A percentile compares a stretch with the other conserved stretches of the same genome.
These are phyloP conservation scores for Coemansia sp. DNA, from an alignment of 192 early-diverging fungal species.

Conservation along the genomic window DNA sequence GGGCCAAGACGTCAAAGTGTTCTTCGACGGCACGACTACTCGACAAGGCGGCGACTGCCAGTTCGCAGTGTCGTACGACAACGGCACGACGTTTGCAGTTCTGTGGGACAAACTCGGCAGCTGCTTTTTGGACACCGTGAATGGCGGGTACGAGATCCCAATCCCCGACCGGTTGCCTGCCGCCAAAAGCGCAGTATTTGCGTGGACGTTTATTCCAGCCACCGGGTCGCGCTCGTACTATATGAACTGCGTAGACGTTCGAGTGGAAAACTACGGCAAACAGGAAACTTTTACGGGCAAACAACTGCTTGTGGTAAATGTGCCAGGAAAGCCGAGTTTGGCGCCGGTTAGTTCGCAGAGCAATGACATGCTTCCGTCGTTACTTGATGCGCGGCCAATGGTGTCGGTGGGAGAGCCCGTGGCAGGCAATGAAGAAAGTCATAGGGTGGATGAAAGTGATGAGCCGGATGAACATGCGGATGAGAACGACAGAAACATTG, in stretches of 20 bases:
- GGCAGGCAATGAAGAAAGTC: neutral
- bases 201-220: conserved; percentile 48
- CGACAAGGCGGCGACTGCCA: conserved; percentile 51
- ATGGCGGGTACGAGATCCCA: conserved; percentile 46
- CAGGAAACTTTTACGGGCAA: conserved; percentile 39
- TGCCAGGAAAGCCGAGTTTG: conserved; percentile 30
- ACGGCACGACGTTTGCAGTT: conserved; percentile 58
- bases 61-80: conserved; percentile 52
- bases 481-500: conserved; percentile 2
- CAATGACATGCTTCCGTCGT: conserved; percentile 20
- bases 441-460: neutral
- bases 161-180: conserved; percentile 59
- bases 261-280: conserved; percentile 46
- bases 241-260: conserved; percentile 51
- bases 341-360: conserved; percentile 11
- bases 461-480: neutral
- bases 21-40: conserved; percentile 49
- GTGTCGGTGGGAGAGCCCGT: conserved; percentile 36
- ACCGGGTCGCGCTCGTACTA: conserved; percentile 24
- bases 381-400: conserved; percentile 25
- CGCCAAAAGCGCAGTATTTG: conserved; percentile 53
- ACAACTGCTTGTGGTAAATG: conserved; percentile 46
- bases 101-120: conserved; percentile 54
- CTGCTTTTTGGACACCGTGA: conserved; percentile 48
- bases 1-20: conserved; percentile 51